Evolutionary conservation across 202 grass and related monocot species (phyloP), one percentile per base, ranked within the genome.

Genomic region (Schoenoplectus triqueter): DNA sequence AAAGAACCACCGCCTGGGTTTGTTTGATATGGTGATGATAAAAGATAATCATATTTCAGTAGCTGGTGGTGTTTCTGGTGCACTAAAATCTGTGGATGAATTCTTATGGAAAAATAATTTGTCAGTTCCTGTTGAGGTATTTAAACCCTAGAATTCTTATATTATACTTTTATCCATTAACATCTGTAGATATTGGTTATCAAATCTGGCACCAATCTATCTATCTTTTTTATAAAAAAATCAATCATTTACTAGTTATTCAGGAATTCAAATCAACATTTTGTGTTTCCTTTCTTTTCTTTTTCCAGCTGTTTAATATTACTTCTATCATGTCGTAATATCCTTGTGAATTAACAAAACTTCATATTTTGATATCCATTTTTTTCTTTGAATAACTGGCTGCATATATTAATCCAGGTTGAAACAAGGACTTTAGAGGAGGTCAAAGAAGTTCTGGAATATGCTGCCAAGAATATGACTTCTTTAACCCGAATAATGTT

Each of bases 1-100:
- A 86, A 94, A 97, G 87, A 97, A 97, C 47, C 92, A 97, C 76
- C 90, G 94, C 73, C 80, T 97, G 80, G 94, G 94, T 86, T 92
- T 97, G 17, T 94, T 97, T 90, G 31, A 31, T 31, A 31, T 31
- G 31, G 31, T 31, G 31, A 31, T 31, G 31, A 31, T 31, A 31
- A 31, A 31, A 31, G 31, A 31, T 31, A 31, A 31, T 31, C 31
- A 31, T 31, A 31, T 31, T 31, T 94, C 94, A 79, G 87, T 97
- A 78, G 90, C 94, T 51, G 92, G 94, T 48, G 90, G 92, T 60
- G 85, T 97, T 65, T 82, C 85, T 59, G 92, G 90, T 90, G 94
- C 94, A 72, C 77, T 97, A 66, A 86, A 55, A 85, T 94, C 87
- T 54, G 94, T 97, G 80, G 94, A 97, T 85, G 82, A 90, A 31